A percentile compares a stretch with the other conserved stretches of the same genome.
These are phyloP conservation scores for Brettanomyces bruxellensis DNA, from an alignment of 805 yeast genomes.

Conservation along the genomic window DNA sequence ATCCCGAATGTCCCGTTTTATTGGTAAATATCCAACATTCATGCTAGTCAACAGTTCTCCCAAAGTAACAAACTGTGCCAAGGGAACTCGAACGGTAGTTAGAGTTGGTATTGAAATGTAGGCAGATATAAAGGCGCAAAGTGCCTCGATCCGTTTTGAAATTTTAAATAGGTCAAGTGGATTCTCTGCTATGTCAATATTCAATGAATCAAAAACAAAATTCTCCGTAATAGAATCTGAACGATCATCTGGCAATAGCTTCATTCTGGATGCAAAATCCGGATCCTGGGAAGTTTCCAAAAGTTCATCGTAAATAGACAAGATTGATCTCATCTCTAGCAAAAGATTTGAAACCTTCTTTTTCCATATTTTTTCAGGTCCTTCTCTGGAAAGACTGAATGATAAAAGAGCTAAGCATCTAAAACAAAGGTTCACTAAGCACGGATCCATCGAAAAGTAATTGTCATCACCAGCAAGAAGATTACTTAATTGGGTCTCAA, in stretches of 20 bases:
- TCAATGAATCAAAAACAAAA: constrained; percentile 37
- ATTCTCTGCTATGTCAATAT: constrained; percentile 46
- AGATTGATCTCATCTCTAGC: constrained; percentile 44
- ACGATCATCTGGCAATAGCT: constrained; percentile 30
- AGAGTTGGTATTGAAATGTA: constrained; percentile 46
- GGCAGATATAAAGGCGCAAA: constrained; percentile 36
- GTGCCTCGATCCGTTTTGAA: constrained; percentile 38
- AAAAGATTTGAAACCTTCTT: constrained; percentile 38
- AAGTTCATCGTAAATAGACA: constrained; percentile 49
- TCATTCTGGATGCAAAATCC: constrained; percentile 33
- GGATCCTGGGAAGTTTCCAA: constrained; percentile 49
- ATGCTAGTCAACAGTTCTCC: constrained; percentile 48
- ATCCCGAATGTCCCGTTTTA: constrained; percentile 54
- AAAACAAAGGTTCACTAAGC: constrained; percentile 33
- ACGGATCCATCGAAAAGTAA: constrained; percentile 30
- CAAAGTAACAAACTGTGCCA: constrained; percentile 46
- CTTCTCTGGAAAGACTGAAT: constrained; percentile 43
- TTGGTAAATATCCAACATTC: constrained; percentile 43
- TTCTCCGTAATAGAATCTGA: constrained; percentile 9
- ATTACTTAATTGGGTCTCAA: constrained; percentile 34
- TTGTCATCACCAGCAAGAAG: constrained; percentile 26
- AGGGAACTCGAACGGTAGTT: constrained; percentile 42
- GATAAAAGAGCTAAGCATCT: constrained; percentile 46
- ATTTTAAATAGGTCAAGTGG: constrained; percentile 44
- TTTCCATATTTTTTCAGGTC: constrained; percentile 38